Evolutionary conservation across 1,284 basidiomycete species (phyloP), one percentile per base, ranked within the genome.

Genomic region (Golubevia pallescens): DNA sequence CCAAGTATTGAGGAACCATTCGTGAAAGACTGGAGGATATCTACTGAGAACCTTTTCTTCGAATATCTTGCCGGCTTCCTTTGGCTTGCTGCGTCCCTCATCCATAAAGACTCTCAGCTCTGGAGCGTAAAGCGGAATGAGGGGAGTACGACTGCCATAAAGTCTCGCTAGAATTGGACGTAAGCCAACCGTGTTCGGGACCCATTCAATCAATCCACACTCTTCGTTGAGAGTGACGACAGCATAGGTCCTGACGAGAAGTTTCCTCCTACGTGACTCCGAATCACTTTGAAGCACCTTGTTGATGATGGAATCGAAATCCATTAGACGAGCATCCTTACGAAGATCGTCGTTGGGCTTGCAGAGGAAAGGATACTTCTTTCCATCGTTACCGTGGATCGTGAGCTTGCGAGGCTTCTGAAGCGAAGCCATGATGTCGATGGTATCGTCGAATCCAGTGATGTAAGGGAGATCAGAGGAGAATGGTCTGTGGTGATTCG

Each of bases 131-230:
- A 78, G 63, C 13, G 72, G 67, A 52, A 81, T 78, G 10, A 60
- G 28, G 8, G 19, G 21, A 23, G 71, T 70, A 19, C 74, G 67
- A 58, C 66, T 70, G 10, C 89, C 88, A 81, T 98, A 99, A n/a
- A 88, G 87, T 70, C 91, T 91, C 61, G 89, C 80, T 24, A 99
- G 87, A 52, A 98, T 90, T 3, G 90, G 89, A 38, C 97, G 92
- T 53, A 98, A 87, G 1, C 95, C 93, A 32, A 91, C 89, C 0
- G 96, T 98, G 83, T 99, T 93, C 1, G 92, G 93, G 13, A 99
- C 97, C 97, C 97, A 99, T 90, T 99, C 95, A 68, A 99, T 94
- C 67, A 99, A 90, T 0, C 97, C 97, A 79, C 95, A 97, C 76
- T 97, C 94, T 78, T 99, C 96, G 82, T 98, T 98, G 66, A 99